Percentiles rank a stretch among this genome's conserved stretches.
These are phyloP conservation scores for Favolaschia claudopus DNA, from an alignment of 768 basidiomycete genomes.

Conservation along the genomic window DNA sequence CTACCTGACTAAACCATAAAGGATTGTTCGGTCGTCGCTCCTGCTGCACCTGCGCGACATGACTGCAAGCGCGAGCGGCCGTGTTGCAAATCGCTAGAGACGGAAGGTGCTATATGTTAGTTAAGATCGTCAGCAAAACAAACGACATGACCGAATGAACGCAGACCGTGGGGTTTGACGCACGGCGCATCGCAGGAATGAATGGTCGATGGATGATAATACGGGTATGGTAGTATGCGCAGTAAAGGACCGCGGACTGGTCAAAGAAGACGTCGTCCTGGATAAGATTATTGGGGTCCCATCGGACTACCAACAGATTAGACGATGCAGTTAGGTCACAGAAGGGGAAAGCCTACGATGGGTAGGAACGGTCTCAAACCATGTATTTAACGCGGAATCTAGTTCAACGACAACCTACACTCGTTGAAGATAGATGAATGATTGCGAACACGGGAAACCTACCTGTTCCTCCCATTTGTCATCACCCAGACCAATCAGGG, in stretches of 20 bases:
- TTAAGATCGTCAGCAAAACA: not conserved
- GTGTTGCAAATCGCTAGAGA: slow-evolving; percentile 75
- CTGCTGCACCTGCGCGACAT: slow-evolving; percentile 60
- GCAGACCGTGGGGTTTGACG: not conserved
- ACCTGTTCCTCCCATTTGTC: too few species aligned
- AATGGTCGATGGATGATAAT: slow-evolving; percentile 25
- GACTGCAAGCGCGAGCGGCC: slow-evolving; percentile 65
- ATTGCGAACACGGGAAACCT: too few species aligned
- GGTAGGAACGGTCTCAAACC: slow-evolving; percentile 16
- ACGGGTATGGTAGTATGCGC: slow-evolving; percentile 11
- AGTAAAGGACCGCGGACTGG: slow-evolving; percentile 16
- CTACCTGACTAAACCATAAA: slow-evolving; percentile 20
- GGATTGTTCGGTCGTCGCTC: slow-evolving; percentile 28
- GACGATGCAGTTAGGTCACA: not conserved
- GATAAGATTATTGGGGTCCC: slow-evolving; percentile 12
- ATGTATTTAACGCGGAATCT: too few species aligned
- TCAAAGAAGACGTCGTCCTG: slow-evolving; percentile 12
- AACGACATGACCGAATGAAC: not conserved
- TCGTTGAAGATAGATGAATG: too few species aligned
- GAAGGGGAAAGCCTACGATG: slow-evolving; percentile 6
- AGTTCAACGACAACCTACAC: too few species aligned
- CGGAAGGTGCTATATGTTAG: slow-evolving; percentile 47
- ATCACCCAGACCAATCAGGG: not conserved
- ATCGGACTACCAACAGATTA: slow-evolving; percentile 10
- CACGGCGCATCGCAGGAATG: slow-evolving; percentile 20